Evolutionary conservation across 2,329 filamentous ascomycete species (phyloP).

Genomic region (Stemphylium vesicarium): DNA sequence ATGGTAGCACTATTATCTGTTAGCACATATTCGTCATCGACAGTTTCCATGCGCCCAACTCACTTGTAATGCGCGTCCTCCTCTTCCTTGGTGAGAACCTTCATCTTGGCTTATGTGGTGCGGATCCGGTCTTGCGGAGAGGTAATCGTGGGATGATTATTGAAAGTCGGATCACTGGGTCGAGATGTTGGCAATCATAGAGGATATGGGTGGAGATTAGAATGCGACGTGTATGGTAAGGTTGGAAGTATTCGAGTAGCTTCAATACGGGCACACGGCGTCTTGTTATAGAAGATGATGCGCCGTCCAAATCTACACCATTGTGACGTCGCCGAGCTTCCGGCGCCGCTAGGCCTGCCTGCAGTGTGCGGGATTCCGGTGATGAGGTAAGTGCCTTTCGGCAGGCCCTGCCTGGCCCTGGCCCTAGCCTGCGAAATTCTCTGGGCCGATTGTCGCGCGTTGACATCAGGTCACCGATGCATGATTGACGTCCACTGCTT

Average conservation of each 20-base stretch:
- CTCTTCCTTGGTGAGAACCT: conserved; percentile 93
- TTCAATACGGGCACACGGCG: conserved; percentile 20
- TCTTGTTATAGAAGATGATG: conserved; percentile 38
- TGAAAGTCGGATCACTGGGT: background rate
- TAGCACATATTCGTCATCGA: conserved; percentile 10
- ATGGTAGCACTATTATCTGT: conserved; percentile 66
- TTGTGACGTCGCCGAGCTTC: conserved; percentile 49
- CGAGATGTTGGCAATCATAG: background rate
- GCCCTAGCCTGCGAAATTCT: conserved; percentile 3
- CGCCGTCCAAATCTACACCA: conserved; percentile 32
- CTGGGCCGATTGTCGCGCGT: conserved; percentile 17
- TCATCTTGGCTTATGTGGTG: conserved; percentile 66
- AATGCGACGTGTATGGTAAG: background rate
- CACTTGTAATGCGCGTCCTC: conserved; percentile 83
- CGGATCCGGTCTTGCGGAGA: conserved; percentile 3
- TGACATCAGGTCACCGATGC: conserved; percentile 27
- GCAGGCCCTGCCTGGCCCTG: conserved; percentile 29
- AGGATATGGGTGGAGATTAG: background rate
- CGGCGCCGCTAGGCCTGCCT: conserved; percentile 28
- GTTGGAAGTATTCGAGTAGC: background rate
- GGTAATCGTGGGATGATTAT: background rate
- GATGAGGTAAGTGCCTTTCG: conserved; percentile 35
- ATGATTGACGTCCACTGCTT: conserved; percentile 11
- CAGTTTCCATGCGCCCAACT: conserved; percentile 17
- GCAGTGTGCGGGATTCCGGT: conserved; percentile 7